Conservation (phyloP, 1,284 basidiomycete species). For the Neotropicomus parvogracilis region DNA sequence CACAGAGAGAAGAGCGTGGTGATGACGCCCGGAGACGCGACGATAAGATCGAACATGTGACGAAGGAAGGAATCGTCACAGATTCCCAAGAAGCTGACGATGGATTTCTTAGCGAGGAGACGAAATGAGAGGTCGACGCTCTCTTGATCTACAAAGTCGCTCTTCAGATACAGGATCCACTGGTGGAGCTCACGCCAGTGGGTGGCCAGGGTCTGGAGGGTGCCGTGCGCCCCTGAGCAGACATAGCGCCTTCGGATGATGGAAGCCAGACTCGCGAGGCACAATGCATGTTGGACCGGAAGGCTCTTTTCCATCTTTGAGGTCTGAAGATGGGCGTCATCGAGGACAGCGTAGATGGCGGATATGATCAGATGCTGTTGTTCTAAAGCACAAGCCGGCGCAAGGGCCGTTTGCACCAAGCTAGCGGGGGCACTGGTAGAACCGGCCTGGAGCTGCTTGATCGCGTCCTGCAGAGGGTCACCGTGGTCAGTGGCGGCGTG, state of each 20-base stretch:
- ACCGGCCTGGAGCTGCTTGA: slow-evolving; percentile 23
- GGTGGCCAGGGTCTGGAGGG: slow-evolving; percentile 8
- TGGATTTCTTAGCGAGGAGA: slow-evolving; percentile 17
- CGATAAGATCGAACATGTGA: slow-evolving; percentile 19
- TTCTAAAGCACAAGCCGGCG: slow-evolving; percentile 19
- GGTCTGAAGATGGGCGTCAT: slow-evolving; percentile 19
- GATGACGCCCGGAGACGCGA: slow-evolving; percentile 22
- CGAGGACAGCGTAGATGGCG: slow-evolving; percentile 24
- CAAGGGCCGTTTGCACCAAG: slow-evolving; percentile 21
- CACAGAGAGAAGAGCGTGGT: slow-evolving; percentile 28
- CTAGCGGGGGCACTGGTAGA: slow-evolving; percentile 18
- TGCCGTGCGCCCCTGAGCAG: not conserved
- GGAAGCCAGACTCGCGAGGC: slow-evolving; percentile 17
- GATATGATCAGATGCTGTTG: slow-evolving; percentile 18
- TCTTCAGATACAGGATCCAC: slow-evolving; percentile 30
- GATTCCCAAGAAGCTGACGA: slow-evolving; percentile 27
- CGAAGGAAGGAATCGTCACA: slow-evolving; percentile 17
- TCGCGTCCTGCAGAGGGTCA: slow-evolving; percentile 12
- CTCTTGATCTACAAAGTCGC: slow-evolving; percentile 24
- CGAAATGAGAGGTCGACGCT: slow-evolving; percentile 24
- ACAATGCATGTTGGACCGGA: slow-evolving; percentile 25
- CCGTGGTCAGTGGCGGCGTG: not conserved
- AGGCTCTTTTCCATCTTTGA: slow-evolving; percentile 13
- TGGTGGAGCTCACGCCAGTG: slow-evolving; percentile 21
- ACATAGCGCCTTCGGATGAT: slow-evolving; percentile 10